Percentiles rank a stretch among this genome's conserved stretches.
These are phyloP conservation scores for Colletotrichum cordylinicola DNA, from an alignment of 2,329 filamentous ascomycete species.

Conservation along the genomic window DNA sequence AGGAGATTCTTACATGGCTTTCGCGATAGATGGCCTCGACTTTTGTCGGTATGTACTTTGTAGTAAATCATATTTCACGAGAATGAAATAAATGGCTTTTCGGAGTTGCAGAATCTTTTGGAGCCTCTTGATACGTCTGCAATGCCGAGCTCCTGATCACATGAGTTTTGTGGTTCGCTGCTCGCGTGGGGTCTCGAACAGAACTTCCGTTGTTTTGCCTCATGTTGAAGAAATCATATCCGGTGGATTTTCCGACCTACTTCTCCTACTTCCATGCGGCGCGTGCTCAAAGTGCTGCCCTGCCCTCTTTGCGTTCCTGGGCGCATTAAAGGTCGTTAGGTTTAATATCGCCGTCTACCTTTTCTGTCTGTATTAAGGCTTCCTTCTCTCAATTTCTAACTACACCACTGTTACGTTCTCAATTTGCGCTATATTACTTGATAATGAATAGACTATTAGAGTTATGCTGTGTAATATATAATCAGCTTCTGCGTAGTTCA, in stretches of 20 bases:
- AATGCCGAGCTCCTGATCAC: not conserved
- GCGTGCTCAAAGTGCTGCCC: not conserved
- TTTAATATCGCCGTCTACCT: not conserved
- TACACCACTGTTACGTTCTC: not conserved
- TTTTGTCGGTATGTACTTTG: not conserved
- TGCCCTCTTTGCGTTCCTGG: not conserved
- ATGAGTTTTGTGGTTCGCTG: not conserved
- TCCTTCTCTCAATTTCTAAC: not conserved
- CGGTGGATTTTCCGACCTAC: not conserved
- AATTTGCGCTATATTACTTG: too few relatives aligned
- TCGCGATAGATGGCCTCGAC: not conserved
- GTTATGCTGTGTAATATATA: too few relatives aligned
- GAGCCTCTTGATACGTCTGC: not conserved
- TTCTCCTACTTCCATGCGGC: not conserved
- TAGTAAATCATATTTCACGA: not conserved
- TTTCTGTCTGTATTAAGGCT: not conserved
- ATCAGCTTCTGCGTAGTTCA: too few relatives aligned
- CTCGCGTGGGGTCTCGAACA: not conserved
- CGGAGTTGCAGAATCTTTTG: not conserved
- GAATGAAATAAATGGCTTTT: not conserved
- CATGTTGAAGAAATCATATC: not conserved
- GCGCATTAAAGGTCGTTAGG: not conserved
- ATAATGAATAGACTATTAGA: too few relatives aligned
- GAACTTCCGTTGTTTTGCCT: too few relatives aligned
- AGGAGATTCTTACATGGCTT: not conserved